Evolutionary conservation across 768 basidiomycete species (phyloP), one percentile per base, ranked within the genome.

Genomic region (Termitomyces sp.): DNA sequence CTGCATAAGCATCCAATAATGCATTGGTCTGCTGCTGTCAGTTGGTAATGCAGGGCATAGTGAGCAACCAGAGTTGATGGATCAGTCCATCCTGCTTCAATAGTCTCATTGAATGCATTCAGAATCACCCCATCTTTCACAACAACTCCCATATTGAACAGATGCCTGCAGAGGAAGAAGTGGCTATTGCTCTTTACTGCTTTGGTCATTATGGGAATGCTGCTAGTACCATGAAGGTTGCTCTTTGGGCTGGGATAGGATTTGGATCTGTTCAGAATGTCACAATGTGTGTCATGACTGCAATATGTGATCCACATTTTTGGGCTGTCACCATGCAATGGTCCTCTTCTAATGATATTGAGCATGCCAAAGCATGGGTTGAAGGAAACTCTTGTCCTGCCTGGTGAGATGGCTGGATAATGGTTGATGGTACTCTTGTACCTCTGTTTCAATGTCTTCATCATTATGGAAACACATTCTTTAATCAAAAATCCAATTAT

Each of bases 401-500:
- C 2, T 68, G 62, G 66, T 37, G 53, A n/a, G 45, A 64, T 61
- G 66, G 67, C 0, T 67, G 58, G 59, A 54, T 53, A 27, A 52
- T 64, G 49, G 55, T 67, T 16, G 62, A 68, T 64, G 62, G 66
- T 0, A 68, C 62, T 4, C 53, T 67, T 47, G 43, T 66, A 1
- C 60, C 60, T 5, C 58, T 69, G 0, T 62, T 53, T 26, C 44
- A 59, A 2, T 37, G 51, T 0, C 71, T 71, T 34, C 47, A 34
- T 5, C 66, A 49, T 61, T 72, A 62, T 65, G 74, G 76, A 0
- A 69, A 75, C 53, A 67, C 63, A n/a, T 78, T 65, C 27, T 78
- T 69, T 62, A 73, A 76, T 58, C 59, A 68, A 3, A 77, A 77
- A 55, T 70, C 66, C 14, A 71, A 74, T 33, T 77, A 78, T 53